Evolutionary conservation across 2,329 filamentous ascomycete genomes (phyloP), one percentile per base, ranked within the genome.

Genomic region (Fusarium sp.): DNA sequence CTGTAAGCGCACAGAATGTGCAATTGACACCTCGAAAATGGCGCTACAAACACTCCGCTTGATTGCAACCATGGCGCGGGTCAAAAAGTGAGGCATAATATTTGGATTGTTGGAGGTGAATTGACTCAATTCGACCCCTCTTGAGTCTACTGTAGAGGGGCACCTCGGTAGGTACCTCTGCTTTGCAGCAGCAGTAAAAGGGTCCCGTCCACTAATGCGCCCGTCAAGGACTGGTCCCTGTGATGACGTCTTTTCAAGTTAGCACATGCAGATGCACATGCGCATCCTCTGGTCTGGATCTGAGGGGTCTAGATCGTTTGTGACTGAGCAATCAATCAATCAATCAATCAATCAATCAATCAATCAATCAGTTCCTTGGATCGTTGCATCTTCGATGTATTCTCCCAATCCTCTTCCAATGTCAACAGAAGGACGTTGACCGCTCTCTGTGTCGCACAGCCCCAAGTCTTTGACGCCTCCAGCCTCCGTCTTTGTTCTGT

Each of bases 221-320:
- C 51, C 41, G 40, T 61, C 47, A 62, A 45, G 34, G 47, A 43
- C 46, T 34, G 40, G 42, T 14, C 42, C 53, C 41, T 59, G 56
- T 66, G 64, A 71, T 71, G 68, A 71, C 68, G 68, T 71, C 64
- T 59, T 69, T 53, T n/a, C 9, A n/a, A 27, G n/a, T 23, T 51
- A 51, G 32, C 23, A 51, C 48, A 41, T 37, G 34, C 34, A 37
- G 18, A 41, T 51, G 32, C 49, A 41, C 49, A 27, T 51, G 45
- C 16, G 40, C 43, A 47, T 28, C 21, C 51, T 40, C 27, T 45
- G 46, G 54, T 34, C 27, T 45, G 46, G 54, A 51, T 41, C 48
- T 30, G 59, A 48, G 23, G 32, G 49, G 62, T 71, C 68, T 71
- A 69, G 68, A 71, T 71, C 56, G 49, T 30, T 6, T 41, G 46